Base-by-base conservation (phyloP, 2,329 filamentous ascomycete species). In the Aspergillus intermedius region DNA sequence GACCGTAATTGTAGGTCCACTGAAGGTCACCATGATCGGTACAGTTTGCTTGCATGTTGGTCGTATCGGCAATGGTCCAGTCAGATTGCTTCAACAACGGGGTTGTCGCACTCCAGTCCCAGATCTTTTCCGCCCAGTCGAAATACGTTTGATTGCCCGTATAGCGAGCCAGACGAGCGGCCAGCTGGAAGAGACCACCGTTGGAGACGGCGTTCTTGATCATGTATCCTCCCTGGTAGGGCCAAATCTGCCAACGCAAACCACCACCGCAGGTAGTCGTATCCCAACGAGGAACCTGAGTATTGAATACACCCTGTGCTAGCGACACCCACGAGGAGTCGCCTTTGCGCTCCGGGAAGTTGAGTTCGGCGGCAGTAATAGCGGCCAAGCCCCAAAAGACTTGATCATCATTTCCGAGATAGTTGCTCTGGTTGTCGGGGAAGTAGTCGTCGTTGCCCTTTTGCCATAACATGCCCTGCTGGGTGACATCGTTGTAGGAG, bases 311-410 rank as follows among this genome's bases (percentile, higher is more conserved):
- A 19, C 84, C 86, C 66, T 89, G 86, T 1, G 80, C 84, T 15
- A 94, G 77, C 4, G 84, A 82, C 22, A 93, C 75, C 87, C 87
- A 95, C 51, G 86, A 83, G 0, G 86, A 82, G 48, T 84, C 63
- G 46, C 77, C 78, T 0, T 80, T 74, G 4, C 86, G 84, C 58
- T 89, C 78, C 1, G 84, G 84, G 60, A 86, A 91, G 54, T 82
- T 83, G 59, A 84, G 80, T 68, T 94, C 88, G 34, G 86, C 84
- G 2, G 88, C 88, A 8, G 80, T 79, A 76, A 94, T 86, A 51
- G 84, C 86, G 1, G 88, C 81, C 74, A 93, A 78, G n/a, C 80
- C 87, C 88, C 88, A 94, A 69, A 93, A 91, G 5, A 86, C 84
- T 74, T 84, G 77, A 55, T 81, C 77, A 53, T 81, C 77, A 54